Conservation (phyloP, 2,329 filamentous ascomycete genomes). For the Sphaerostilbella broomeana region DNA sequence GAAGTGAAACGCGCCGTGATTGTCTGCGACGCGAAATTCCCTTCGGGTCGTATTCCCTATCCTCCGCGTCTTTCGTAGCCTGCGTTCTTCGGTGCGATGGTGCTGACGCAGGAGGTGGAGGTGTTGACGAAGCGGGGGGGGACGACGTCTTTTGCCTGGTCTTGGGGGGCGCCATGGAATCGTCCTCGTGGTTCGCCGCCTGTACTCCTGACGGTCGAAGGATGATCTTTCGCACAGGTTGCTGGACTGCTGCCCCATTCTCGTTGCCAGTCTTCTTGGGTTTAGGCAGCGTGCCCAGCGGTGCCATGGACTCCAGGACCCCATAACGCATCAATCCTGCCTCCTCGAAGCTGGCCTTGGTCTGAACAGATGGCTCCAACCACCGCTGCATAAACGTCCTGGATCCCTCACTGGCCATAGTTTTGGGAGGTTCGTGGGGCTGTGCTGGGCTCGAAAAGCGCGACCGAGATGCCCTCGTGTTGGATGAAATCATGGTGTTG, state of each 20-base stretch:
- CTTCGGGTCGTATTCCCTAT: constrained; percentile 39
- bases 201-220: constrained; percentile 33
- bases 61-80: constrained; percentile 27
- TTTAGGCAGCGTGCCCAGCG: constrained; percentile 67
- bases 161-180: constrained; percentile 3
- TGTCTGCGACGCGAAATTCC: constrained; percentile 28
- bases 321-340: constrained; percentile 65
- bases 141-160: constrained; percentile 7
- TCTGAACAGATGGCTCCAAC: constrained; percentile 53
- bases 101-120: constrained; percentile 15
- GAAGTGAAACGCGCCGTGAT: constrained; percentile 27
- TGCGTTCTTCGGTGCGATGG: constrained; percentile 18
- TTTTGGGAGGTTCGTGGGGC: constrained; percentile 33
- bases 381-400: constrained; percentile 49
- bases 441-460: constrained; percentile 50
- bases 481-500: constrained; percentile 34
- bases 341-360: constrained; percentile 70
- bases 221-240: constrained; percentile 38
- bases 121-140: constrained; percentile 15
- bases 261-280: constrained; percentile 34
- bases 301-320: constrained; percentile 77
- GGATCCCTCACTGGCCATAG: constrained; percentile 31
- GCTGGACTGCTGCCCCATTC: constrained; percentile 17
- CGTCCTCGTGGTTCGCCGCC: constrained; percentile 19
- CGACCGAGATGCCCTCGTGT: constrained; percentile 47